These are phyloP conservation scores for Monilinia fructigena DNA, from an alignment of 2,329 filamentous ascomycete genomes.

Conservation along the genomic window DNA sequence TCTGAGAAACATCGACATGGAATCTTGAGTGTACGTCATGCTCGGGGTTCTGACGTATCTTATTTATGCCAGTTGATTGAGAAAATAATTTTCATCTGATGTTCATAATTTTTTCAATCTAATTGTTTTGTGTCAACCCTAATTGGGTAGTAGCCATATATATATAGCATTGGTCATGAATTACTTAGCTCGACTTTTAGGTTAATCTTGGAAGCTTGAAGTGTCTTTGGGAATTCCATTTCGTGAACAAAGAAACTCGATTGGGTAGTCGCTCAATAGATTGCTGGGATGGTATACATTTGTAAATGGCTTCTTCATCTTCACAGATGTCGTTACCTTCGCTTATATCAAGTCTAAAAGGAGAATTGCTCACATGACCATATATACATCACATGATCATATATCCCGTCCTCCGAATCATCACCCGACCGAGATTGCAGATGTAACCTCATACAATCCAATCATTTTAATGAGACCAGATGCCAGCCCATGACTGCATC, in stretches of 20 bases:
- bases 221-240: not conserved
- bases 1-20: too few species aligned
- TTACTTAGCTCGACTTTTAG: not conserved
- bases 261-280: not conserved
- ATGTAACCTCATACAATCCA: not conserved
- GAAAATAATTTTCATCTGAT: too few species aligned
- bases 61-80: not conserved
- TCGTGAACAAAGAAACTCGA: too few species aligned
- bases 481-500: not conserved
- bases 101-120: not conserved
- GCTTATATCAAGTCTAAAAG: constrained; percentile 5
- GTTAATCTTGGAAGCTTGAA: too few species aligned
- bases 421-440: constrained; percentile 9
- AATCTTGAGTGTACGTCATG: not conserved
- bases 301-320: not conserved
- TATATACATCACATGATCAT: not conserved
- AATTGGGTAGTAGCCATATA: not conserved
- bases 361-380: not conserved
- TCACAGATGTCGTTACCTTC: not conserved
- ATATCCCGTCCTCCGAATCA: not conserved
- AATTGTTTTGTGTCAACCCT: not conserved
- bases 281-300: not conserved
- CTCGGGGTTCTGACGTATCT: not conserved
- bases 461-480: not conserved
- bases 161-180: not conserved